Evolutionary conservation across 805 yeast species (phyloP), one percentile per base, ranked within the genome.

Genomic region (Candida insectalens): DNA sequence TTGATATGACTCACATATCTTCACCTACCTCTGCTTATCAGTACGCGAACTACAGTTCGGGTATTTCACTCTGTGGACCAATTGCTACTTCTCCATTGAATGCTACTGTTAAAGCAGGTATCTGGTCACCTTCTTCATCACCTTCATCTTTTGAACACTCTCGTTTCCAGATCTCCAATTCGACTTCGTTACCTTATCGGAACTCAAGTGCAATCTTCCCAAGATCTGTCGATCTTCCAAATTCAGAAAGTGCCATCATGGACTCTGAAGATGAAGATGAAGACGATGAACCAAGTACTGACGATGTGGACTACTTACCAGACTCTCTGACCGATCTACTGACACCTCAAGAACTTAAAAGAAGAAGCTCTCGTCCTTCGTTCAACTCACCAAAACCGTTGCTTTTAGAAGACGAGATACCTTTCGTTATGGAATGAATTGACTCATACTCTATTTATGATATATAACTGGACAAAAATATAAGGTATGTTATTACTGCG

Each of bases 291-390:
- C 35, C 6, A 7, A 7, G 10, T 57, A 54, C 22, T 30, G 34
- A 32, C 15, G 43, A 37, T 25, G 88, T 83, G 43, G 94, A 83
- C 49, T 81, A 74, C 45, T 81, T 87, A 3, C 96, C 96, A 1
- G 75, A 79, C 5, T 73, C 88, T 19, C 59, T 87, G 25, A 71
- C 78, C n/a, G 95, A 84, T 43, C 60, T 85, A 32, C 59, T 88
- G 32, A 83, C 94, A 0, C 94, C 94, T 0, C 82, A 74, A 43
- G 95, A 87, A 50, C 56, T 81, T 15, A 59, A 58, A 38, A 66
- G 95, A 30, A 74, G 85, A 39, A 68, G 65, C 33, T 77, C 87
- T 8, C 63, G 84, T 38, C 46, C 50, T 16, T 39, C 49, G 14
- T 33, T 31, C 32, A 35, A 5, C 7, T 7, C 20, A 13, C 19